These are phyloP conservation scores for Picochlorum sp. DNA, from an alignment of 139 green algal species.

Conservation along the genomic window DNA sequence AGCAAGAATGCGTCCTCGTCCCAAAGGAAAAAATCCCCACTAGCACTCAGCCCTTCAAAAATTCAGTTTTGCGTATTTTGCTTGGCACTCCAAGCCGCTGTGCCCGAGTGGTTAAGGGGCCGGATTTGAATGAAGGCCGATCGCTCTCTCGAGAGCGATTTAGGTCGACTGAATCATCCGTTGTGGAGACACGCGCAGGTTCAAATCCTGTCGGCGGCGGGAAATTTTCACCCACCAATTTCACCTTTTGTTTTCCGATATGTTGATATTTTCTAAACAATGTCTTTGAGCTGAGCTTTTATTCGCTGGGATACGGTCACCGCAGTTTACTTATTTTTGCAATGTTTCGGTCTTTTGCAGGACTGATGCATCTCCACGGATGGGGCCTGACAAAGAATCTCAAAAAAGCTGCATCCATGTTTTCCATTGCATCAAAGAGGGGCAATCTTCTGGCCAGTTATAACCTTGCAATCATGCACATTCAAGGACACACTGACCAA, in stretches of 20 bases:
- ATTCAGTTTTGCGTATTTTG: neutral
- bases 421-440: slow-evolving; percentile 15
- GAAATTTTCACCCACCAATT: neutral
- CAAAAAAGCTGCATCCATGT: slow-evolving; percentile 20
- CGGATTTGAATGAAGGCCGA: slow-evolving; percentile 22
- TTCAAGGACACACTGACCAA: slow-evolving; percentile 14
- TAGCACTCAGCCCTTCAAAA: neutral
- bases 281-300: no score
- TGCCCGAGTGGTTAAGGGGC: slow-evolving; percentile 42
- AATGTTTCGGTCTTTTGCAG: slow-evolving; percentile 51
- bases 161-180: slow-evolving; percentile 7
- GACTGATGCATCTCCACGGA: slow-evolving; percentile 63
- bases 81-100: slow-evolving; percentile 4
- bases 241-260: neutral
- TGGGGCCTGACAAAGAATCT: slow-evolving; percentile 15
- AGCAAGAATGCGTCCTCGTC: no score
- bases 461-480: slow-evolving; percentile 83
- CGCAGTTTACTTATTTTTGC: neutral
- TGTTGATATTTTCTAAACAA: no score
- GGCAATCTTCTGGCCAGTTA: slow-evolving; percentile 80
- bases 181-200: slow-evolving; percentile 36
- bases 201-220: slow-evolving; percentile 35
- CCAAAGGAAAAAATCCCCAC: neutral
- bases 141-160: neutral
- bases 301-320: no score